These are phyloP conservation scores for Trypanosomatidae sp. DNA, from an alignment of 208 protist genomes.

Conservation along the genomic window DNA sequence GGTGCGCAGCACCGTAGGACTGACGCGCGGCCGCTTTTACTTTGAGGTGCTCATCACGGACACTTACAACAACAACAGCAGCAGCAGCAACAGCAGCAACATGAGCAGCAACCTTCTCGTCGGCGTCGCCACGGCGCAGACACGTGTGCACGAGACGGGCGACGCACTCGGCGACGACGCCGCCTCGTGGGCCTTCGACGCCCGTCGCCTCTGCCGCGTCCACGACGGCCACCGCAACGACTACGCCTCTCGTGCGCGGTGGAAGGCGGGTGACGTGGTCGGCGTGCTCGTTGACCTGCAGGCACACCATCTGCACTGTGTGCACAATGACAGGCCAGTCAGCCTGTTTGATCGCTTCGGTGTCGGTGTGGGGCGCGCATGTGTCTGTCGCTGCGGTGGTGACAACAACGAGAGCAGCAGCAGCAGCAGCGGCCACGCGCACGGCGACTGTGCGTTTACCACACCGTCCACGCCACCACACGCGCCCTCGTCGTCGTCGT, in stretches of 20 bases:
- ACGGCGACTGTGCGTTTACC: too few species aligned
- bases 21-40: conserved; percentile 66
- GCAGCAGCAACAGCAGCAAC: conserved; percentile 18
- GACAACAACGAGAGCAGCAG: too few species aligned
- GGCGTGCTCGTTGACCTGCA: conserved; percentile 73
- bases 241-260: conserved; percentile 39
- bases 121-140: conserved; percentile 43
- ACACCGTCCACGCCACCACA: too few species aligned
- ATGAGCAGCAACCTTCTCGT: conserved; percentile 19
- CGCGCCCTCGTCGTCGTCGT: too few species aligned
- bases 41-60: conserved; percentile 71
- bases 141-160: conserved; percentile 5
- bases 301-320: conserved; percentile 30
- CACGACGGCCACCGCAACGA: conserved; percentile 54
- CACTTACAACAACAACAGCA: conserved; percentile 9
- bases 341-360: conserved; percentile 38
- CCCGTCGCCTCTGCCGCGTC: conserved; percentile 34
- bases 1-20: conserved; percentile 51
- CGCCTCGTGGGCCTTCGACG: conserved; percentile 79
- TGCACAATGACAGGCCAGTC: conserved; percentile 62
- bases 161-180: conserved; percentile 45
- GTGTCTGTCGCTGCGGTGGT: too few species aligned
- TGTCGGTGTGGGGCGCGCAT: too few species aligned
- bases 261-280: conserved; percentile 73
- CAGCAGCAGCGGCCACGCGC: background rate